Conservation (phyloP, 805 yeast species). For the Lipomyces sp. region DNA sequence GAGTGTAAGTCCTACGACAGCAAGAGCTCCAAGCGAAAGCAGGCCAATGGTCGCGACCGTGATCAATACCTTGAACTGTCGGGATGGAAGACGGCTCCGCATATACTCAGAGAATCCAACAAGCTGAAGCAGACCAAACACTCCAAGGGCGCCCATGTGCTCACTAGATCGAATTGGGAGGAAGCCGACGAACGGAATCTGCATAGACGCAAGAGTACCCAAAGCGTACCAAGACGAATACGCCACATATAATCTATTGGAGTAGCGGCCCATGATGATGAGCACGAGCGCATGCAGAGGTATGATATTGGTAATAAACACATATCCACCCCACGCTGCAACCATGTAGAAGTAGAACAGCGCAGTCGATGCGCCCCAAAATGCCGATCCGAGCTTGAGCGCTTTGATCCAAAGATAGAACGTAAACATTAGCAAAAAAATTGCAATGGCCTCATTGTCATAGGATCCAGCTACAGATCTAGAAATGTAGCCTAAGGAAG, state of each 20-base stretch:
- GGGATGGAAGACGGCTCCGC: conserved; percentile 69
- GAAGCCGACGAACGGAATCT: conserved; percentile 98
- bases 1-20: conserved; percentile 78
- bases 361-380: conserved; percentile 83
- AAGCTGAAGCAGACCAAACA: conserved; percentile 91
- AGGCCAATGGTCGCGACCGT: conserved; percentile 55
- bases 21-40: conserved; percentile 66
- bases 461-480: conserved; percentile 98
- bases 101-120: conserved; percentile 85
- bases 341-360: conserved; percentile 97
- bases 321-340: conserved; percentile 99
- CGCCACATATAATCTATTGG: conserved; percentile 79
- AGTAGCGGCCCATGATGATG: conserved; percentile 92
- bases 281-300: conserved; percentile 93
- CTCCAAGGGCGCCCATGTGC: conserved; percentile 98
- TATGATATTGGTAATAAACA: conserved; percentile 94
- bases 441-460: conserved; percentile 98
- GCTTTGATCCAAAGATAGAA: conserved; percentile 96
- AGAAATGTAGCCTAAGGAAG: conserved; percentile 65
- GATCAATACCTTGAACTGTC: conserved; percentile 73
- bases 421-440: conserved; percentile 91
- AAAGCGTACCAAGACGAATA: conserved; percentile 96
- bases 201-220: conserved; percentile 99
- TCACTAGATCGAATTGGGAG: conserved; percentile 95
- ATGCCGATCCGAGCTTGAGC: conserved; percentile 84